Percentiles rank a stretch among this genome's conserved stretches.
Conservation (phyloP, 257 asterid genomes). For the Galeopsis tetrahit region DNA sequence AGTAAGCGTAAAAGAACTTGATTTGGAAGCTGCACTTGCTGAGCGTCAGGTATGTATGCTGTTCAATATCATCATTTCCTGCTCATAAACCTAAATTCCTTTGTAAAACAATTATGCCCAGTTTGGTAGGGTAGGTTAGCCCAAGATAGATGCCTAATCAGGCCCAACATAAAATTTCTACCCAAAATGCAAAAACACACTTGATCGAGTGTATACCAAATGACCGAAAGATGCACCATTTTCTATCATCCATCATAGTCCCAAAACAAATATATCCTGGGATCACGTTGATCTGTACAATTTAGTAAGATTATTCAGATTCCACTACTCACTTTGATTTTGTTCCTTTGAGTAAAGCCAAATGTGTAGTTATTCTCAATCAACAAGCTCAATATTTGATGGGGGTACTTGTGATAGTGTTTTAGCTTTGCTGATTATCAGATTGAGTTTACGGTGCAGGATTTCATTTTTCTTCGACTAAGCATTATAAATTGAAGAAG, state of each 20-base stretch:
- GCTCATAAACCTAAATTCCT: not conserved
- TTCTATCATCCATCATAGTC: no score
- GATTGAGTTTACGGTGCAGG: not conserved
- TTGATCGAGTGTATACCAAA: no score
- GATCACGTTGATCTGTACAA: not conserved
- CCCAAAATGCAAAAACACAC: no score
- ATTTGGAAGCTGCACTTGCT: constrained; percentile 86
- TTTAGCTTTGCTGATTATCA: not conserved
- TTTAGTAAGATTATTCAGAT: not conserved
- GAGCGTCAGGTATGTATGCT: constrained; percentile 86
- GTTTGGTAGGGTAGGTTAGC: no score
- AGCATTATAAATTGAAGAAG: not conserved
- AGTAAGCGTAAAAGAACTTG: constrained; percentile 83
- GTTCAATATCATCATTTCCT: constrained; percentile 9
- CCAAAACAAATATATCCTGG: not conserved
- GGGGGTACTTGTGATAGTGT: not conserved
- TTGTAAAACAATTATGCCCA: not conserved
- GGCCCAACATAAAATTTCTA: no score
- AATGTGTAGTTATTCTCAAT: not conserved
- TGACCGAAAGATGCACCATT: no score
- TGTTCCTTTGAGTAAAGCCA: not conserved
- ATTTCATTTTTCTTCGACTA: not conserved
- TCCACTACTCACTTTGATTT: not conserved
- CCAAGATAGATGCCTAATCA: no score
- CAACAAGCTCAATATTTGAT: not conserved